Base-by-base conservation (phyloP, 805 yeast genomes). In the Teunomyces lycoperdinae region DNA sequence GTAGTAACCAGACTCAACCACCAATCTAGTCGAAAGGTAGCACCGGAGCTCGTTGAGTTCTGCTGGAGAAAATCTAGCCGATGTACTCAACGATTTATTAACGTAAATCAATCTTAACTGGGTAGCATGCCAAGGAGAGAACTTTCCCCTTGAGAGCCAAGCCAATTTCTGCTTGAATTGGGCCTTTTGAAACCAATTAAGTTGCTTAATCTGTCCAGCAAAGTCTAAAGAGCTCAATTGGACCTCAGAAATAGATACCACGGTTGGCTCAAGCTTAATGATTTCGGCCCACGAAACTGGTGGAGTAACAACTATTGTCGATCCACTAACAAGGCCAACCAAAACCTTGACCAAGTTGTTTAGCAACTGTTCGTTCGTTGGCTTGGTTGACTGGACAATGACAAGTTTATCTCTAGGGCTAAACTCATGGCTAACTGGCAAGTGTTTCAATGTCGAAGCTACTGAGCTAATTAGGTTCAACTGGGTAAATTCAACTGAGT, bases 381-480 rank as follows among this genome's bases (percentile, higher is more conserved):
- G 40, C 4, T 31, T 41, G 9, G 26, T 13, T 31, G 53, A 55
- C 39, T 59, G 62, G 8, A 64, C 57, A 16, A 60, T 57, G 13
- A 55, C 56, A 5, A 61, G 45, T 10, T 33, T 58, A 54, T 58
- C 76, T 46, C 28, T 64, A 13, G 27, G 62, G 39, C 8, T 62
- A 50, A 48, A 67, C 53, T 24, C 75, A 65, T 47, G 74, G 66
- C 49, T 64, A 52, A 46, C 68, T 1, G 81, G 74, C 60, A 79
- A 64, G 34, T 73, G 75, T 54, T 76, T 80, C 40, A 78, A 52
- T 17, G 77, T 67, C 1, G 85, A 71, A 2, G 87, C 80, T 30
- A 77, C 64, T 5, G 81, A 71, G 51, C 84, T 76, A 4, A 80
- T 76, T 35, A 81, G 60, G 51, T 79, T 78, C 48, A 75, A 66